A percentile compares a stretch with the other conserved stretches of the same genome.
phyloP scores from a whole-genome alignment of 176 grass and related monocot genomes.

The Phyllostachys edulis region DNA sequence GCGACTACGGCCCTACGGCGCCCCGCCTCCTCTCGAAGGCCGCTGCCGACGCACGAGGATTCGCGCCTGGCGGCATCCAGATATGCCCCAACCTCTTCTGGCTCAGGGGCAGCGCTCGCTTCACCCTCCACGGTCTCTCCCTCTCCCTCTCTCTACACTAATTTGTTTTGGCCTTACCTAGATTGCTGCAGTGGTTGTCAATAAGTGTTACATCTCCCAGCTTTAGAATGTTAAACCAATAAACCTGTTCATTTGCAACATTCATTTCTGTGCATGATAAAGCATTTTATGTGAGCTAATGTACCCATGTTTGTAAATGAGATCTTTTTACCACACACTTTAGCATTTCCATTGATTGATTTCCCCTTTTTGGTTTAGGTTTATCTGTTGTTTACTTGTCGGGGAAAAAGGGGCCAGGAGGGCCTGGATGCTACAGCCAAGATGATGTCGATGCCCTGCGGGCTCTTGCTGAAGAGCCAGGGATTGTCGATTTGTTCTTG shows the following conservation, averaged over 20 bases:
- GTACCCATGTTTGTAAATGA: background rate
- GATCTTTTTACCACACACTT: background rate
- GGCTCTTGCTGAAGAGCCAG: slow-evolving; percentile 69
- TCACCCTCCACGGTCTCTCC: slow-evolving; percentile 64
- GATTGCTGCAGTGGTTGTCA: background rate
- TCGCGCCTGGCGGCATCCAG: slow-evolving; percentile 63
- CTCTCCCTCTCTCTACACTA: background rate
- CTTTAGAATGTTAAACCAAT: background rate
- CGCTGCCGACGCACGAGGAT: slow-evolving; percentile 33
- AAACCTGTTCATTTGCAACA: background rate
- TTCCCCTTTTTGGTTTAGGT: slow-evolving; percentile 37
- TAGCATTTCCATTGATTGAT: background rate
- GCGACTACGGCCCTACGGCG: slow-evolving; percentile 64
- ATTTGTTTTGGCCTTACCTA: background rate
- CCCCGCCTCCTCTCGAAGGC: slow-evolving; percentile 62
- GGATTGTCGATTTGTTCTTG: slow-evolving; percentile 80
- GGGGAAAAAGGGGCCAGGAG: slow-evolving; percentile 45
- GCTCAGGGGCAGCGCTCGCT: slow-evolving; percentile 80
- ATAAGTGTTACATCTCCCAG: background rate
- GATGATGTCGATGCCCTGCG: slow-evolving; percentile 87
- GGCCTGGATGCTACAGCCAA: slow-evolving; percentile 59
- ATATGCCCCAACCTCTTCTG: slow-evolving; percentile 89
- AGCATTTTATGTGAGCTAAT: background rate
- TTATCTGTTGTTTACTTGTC: slow-evolving; percentile 84
- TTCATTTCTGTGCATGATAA: background rate